These are phyloP conservation scores for Candida chilensis DNA, from an alignment of 805 yeast genomes.

Conservation along the genomic window DNA sequence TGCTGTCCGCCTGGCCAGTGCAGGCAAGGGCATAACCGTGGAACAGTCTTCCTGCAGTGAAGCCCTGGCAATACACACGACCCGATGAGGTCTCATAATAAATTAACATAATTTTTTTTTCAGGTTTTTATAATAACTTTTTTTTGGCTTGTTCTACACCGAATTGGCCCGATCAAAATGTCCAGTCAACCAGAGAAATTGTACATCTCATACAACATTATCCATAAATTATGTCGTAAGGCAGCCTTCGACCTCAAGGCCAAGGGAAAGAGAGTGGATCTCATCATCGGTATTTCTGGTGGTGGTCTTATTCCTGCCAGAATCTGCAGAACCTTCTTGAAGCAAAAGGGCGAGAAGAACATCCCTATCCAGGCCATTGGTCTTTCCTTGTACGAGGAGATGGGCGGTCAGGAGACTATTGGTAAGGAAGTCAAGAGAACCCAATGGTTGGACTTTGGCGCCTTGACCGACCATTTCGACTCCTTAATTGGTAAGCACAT, in stretches of 20 bases:
- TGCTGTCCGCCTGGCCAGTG: no score
- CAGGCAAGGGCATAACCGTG: no score
- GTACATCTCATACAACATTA: constrained; percentile 69
- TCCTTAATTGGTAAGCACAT: constrained; percentile 75
- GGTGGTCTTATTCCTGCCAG: constrained; percentile 70
- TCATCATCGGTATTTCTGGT: constrained; percentile 63
- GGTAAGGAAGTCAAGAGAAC: constrained; percentile 82
- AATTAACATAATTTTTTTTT: constrained; percentile 4
- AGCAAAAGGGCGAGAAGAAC: constrained; percentile 49
- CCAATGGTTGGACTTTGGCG: constrained; percentile 84
- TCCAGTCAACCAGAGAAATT: constrained; percentile 25
- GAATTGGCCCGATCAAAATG: constrained; percentile 9
- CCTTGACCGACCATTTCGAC: constrained; percentile 58
- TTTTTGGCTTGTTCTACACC: neutral
- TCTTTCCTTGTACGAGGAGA: constrained; percentile 51
- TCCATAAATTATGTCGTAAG: constrained; percentile 76
- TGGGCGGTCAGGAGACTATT: constrained; percentile 42
- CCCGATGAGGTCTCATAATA: no score
- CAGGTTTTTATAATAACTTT: constrained; percentile 1
- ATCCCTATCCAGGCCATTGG: constrained; percentile 69
- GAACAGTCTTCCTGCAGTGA: no score
- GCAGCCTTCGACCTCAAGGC: constrained; percentile 43
- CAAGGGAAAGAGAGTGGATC: constrained; percentile 30
- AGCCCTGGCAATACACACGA: no score
- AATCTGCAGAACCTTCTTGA: constrained; percentile 56